phyloP scores from a whole-genome alignment of 495 filamentous ascomycete genomes.

The Penicillium soppii region DNA sequence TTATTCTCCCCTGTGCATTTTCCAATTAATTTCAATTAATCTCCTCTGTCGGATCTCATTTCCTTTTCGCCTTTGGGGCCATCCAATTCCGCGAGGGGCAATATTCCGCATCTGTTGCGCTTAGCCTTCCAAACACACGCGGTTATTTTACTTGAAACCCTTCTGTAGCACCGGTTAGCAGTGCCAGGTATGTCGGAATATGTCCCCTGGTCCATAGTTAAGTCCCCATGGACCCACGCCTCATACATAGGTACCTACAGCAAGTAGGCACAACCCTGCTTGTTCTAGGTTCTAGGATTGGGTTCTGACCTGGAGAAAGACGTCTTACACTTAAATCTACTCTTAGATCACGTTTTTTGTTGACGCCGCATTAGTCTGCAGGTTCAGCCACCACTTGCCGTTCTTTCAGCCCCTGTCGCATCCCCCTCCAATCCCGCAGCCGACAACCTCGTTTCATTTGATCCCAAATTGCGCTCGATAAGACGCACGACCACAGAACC shows the following conservation, averaged over 20 bases:
- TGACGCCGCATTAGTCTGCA: conserved; percentile 17
- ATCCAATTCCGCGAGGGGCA: conserved; percentile 28
- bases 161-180: conserved; percentile 8
- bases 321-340: conserved; percentile 21
- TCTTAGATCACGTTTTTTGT: conserved; percentile 1
- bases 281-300: conserved; percentile 2
- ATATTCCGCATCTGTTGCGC: conserved; percentile 18
- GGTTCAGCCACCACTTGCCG: conserved; percentile 17
- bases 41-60: conserved; percentile 1
- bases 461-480: conserved; percentile 4
- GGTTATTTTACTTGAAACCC: conserved; percentile 30
- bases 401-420: conserved; percentile 27
- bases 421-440: conserved; percentile 22
- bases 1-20: background rate
- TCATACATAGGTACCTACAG: conserved; percentile 1
- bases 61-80: background rate
- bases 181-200: conserved; percentile 12
- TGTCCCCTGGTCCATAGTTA: conserved; percentile 4
- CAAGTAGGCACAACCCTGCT: conserved; percentile 8
- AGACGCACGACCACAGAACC: background rate
- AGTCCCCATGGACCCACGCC: conserved; percentile 3
- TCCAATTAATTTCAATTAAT: too few relatives aligned
- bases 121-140: conserved; percentile 24
- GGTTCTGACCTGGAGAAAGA: background rate
- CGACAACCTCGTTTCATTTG: conserved; percentile 4